phyloP scores from a whole-genome alignment of 2,329 filamentous ascomycete species.

The Penicillium sp. region DNA sequence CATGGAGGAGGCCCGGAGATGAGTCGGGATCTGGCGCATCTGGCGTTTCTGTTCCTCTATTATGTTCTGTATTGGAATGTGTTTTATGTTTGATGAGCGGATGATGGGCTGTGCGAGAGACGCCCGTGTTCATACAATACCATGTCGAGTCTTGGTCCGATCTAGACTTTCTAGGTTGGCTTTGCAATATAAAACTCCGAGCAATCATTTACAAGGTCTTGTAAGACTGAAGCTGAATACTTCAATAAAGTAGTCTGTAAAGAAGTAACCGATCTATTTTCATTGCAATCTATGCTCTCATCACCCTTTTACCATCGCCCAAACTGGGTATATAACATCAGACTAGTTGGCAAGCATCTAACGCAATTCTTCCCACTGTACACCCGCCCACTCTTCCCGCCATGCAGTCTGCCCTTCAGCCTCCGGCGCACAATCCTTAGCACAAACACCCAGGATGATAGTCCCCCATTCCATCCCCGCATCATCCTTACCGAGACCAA shows the following conservation, averaged over 20 bases:
- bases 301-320: not conserved
- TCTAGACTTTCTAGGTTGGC: not conserved
- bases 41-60: constrained; percentile 20
- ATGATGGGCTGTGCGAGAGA: constrained; percentile 13
- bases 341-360: constrained; percentile 9
- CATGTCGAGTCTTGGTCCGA: constrained; percentile 1
- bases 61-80: constrained; percentile 17
- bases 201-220: constrained; percentile 2
- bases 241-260: not conserved
- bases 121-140: constrained; percentile 18
- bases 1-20: constrained; percentile 25
- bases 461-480: constrained; percentile 97
- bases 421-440: constrained; percentile 66
- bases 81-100: constrained; percentile 15
- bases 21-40: constrained; percentile 27
- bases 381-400: constrained; percentile 92
- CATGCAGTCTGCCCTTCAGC: constrained; percentile 64
- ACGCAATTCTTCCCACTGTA: constrained; percentile 82
- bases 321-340: constrained; percentile 8
- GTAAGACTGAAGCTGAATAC: no score
- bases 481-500: constrained; percentile 57
- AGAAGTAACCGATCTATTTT: constrained; percentile 6
- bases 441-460: constrained; percentile 78
- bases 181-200: constrained; percentile 8
- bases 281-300: not conserved